Conservation (phyloP, 108 stramenopile genomes). For the Skeletonema grethae region DNA sequence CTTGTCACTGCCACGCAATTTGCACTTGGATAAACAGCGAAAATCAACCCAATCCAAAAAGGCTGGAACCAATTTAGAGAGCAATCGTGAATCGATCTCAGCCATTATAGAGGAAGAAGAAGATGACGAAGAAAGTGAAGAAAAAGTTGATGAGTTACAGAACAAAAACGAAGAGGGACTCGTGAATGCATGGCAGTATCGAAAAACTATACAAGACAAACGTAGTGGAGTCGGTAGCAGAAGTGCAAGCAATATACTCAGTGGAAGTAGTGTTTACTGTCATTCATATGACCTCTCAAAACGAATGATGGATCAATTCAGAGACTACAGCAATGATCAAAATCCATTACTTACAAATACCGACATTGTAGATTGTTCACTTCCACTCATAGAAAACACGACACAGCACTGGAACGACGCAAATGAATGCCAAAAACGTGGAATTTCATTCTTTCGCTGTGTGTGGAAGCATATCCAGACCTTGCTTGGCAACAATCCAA, state of each 20-base stretch:
- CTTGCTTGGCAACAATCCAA: slow-evolving; percentile 11
- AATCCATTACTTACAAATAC: slow-evolving; percentile 33
- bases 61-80: background rate
- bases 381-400: background rate
- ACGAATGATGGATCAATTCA: slow-evolving; percentile 67
- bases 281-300: slow-evolving; percentile 82
- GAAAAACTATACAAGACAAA: slow-evolving; percentile 72
- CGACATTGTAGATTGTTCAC: slow-evolving; percentile 34
- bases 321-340: background rate
- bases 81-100: slow-evolving; percentile 19
- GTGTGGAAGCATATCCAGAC: slow-evolving; percentile 47
- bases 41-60: slow-evolving; percentile 3
- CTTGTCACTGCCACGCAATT: slow-evolving; percentile 61
- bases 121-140: slow-evolving; percentile 49
- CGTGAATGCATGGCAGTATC: slow-evolving; percentile 86
- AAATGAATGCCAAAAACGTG: slow-evolving; percentile 23
- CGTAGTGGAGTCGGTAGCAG: slow-evolving; percentile 45
- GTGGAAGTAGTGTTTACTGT: slow-evolving; percentile 57
- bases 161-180: slow-evolving; percentile 61
- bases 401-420: background rate
- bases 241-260: background rate
- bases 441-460: slow-evolving; percentile 34
- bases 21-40: slow-evolving; percentile 74
- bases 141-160: slow-evolving; percentile 10
- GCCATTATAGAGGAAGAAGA: slow-evolving; percentile 45